These are phyloP conservation scores for Tolypocladium ovalisporum DNA, from an alignment of 2,329 filamentous ascomycete species.

Conservation along the genomic window DNA sequence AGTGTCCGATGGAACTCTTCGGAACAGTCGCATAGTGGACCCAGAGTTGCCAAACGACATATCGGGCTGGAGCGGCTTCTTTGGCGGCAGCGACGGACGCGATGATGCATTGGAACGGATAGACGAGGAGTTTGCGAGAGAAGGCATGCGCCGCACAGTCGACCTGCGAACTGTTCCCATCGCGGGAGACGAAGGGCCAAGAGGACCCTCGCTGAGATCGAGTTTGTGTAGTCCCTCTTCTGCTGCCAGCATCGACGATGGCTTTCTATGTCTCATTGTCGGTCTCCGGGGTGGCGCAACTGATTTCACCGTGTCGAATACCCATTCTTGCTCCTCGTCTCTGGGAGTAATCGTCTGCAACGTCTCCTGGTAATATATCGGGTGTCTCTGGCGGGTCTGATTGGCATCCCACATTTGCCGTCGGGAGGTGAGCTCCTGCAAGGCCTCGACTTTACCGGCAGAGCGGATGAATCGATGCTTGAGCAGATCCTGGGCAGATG, in stretches of 20 bases:
- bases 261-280: constrained; percentile 40
- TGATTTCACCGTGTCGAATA: constrained; percentile 88
- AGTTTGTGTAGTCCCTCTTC: constrained; percentile 51
- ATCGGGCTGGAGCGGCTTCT: constrained; percentile 76
- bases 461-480: constrained; percentile 80
- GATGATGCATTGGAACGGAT: constrained; percentile 30
- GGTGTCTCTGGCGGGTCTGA: constrained; percentile 55
- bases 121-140: constrained; percentile 24
- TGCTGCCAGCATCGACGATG: constrained; percentile 45
- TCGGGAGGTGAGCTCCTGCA: constrained; percentile 79
- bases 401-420: constrained; percentile 74
- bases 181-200: constrained; percentile 44
- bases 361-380: constrained; percentile 90
- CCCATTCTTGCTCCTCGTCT: constrained; percentile 75
- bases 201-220: constrained; percentile 49
- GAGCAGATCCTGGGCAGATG: constrained; percentile 76
- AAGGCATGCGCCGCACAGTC: constrained; percentile 40
- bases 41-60: constrained; percentile 90
- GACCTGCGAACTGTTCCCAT: constrained; percentile 47
- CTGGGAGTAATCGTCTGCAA: constrained; percentile 58
- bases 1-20: constrained; percentile 66
- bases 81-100: constrained; percentile 35
- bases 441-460: constrained; percentile 76
- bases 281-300: constrained; percentile 43
- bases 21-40: constrained; percentile 86